A percentile compares a stretch with the other conserved stretches of the same genome.
phyloP scores from a whole-genome alignment of 1,139 yeast species.

The Yamadazyma trypodendri region DNA sequence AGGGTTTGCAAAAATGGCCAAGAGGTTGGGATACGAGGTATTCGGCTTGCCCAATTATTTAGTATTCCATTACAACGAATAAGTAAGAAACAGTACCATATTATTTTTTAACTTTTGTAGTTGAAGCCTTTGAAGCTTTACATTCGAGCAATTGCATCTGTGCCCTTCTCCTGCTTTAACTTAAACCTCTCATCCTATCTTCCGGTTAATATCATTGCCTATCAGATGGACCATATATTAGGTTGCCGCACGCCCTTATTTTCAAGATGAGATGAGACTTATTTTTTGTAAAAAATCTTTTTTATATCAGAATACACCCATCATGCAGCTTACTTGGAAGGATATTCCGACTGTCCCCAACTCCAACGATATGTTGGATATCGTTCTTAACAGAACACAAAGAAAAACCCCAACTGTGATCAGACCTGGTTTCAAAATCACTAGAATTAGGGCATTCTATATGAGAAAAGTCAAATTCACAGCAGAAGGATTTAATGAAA shows the following conservation, averaged over 20 bases:
- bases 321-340: conserved; percentile 97
- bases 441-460: conserved; percentile 95
- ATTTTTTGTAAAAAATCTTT: not conserved
- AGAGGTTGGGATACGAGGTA: conserved; percentile 86
- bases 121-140: too few species aligned
- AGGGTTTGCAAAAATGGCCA: conserved; percentile 98
- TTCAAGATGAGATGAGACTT: conserved; percentile 12
- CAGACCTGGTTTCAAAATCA: conserved; percentile 93
- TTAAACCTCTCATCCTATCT: too few species aligned
- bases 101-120: too few species aligned
- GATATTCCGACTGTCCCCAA: conserved; percentile 95
- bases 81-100: not conserved
- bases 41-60: conserved; percentile 92
- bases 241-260: not conserved
- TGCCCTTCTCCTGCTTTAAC: too few species aligned
- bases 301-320: not conserved
- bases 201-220: too few species aligned
- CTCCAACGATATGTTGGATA: conserved; percentile 90
- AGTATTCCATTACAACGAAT: conserved; percentile 82
- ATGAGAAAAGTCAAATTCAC: conserved; percentile 97
- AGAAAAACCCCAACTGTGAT: conserved; percentile 98
- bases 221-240: not conserved
- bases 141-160: too few species aligned
- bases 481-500: conserved; percentile 92
- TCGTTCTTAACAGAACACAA: conserved; percentile 94